Conservation (phyloP, 169 alveolate genomes). For the Perkinsus olseni region DNA sequence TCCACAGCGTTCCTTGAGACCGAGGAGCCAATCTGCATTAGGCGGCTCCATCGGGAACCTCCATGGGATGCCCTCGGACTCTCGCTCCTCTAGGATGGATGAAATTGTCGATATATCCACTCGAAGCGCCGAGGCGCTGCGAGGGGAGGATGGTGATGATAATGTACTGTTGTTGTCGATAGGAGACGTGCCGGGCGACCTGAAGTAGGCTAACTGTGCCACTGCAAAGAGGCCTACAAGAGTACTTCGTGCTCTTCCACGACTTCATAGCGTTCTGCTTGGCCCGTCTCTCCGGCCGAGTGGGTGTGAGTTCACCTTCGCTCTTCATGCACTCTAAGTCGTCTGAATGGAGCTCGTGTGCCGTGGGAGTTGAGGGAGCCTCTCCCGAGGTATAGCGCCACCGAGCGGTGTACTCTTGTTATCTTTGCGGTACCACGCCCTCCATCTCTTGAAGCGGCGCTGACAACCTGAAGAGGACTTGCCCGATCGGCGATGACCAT, state of each 20-base stretch:
- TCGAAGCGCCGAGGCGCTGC: neutral
- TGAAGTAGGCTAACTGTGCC: neutral
- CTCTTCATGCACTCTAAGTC: neutral
- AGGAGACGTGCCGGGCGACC: neutral
- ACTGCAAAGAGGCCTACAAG: neutral
- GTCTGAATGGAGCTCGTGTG: neutral
- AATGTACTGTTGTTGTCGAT: neutral
- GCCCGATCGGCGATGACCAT: neutral
- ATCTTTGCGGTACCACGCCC: neutral
- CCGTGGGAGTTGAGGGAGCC: neutral
- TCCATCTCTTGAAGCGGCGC: neutral
- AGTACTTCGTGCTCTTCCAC: neutral
- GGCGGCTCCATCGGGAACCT: neutral
- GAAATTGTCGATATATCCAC: neutral
- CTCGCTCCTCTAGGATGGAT: neutral
- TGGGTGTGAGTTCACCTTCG: neutral
- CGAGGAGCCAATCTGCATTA: neutral
- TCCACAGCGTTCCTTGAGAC: neutral
- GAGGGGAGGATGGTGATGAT: neutral
- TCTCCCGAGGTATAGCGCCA: neutral
- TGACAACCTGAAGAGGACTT: neutral
- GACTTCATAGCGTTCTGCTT: neutral
- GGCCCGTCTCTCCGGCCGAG: neutral
- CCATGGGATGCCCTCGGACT: neutral
- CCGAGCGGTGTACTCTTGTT: neutral